These are phyloP conservation scores for Diaporthe helianthi DNA, from an alignment of 2,329 filamentous ascomycete genomes.

Conservation along the genomic window DNA sequence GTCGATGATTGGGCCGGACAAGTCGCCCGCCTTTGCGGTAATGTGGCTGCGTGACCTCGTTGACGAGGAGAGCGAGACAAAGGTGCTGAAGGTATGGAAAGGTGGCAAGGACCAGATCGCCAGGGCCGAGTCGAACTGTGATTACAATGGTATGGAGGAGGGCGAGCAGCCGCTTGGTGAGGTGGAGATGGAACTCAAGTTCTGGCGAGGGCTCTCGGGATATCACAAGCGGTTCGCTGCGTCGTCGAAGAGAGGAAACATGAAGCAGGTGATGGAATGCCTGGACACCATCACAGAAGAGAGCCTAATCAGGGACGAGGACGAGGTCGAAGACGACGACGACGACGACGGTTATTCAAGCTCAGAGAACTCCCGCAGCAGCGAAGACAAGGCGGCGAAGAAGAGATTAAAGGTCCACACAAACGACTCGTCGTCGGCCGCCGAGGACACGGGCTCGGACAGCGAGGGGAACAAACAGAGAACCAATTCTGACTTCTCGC, in stretches of 20 bases:
- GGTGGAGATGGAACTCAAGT: conserved; percentile 62
- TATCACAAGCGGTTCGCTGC: conserved; percentile 63
- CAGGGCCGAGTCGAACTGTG: conserved; percentile 45
- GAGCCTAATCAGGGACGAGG: conserved; percentile 45
- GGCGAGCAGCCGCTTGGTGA: conserved; percentile 63
- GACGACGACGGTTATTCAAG: conserved; percentile 34
- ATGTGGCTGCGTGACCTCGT: conserved; percentile 74
- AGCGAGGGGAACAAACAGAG: conserved; percentile 38
- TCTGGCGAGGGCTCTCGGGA: conserved; percentile 67
- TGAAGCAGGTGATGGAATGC: conserved; percentile 69
- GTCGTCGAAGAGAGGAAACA: conserved; percentile 57
- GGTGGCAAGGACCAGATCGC: conserved; percentile 61
- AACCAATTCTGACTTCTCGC: conserved; percentile 28
- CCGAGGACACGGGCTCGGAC: conserved; percentile 31
- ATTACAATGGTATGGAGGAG: conserved; percentile 53
- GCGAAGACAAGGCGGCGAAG: conserved; percentile 30
- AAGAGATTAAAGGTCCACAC: conserved; percentile 34
- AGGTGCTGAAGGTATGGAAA: conserved; percentile 70
- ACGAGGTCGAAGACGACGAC: conserved; percentile 32
- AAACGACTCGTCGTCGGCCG: conserved; percentile 32
- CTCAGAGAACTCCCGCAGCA: conserved; percentile 21
- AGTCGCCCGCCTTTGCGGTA: conserved; percentile 66
- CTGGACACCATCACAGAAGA: conserved; percentile 67
- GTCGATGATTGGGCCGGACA: conserved; percentile 58
- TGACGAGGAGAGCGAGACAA: conserved; percentile 68